Percentiles rank a stretch among this genome's conserved stretches.
Conservation (phyloP, 23 red algal genomes). For the Gracilaria gracilis region DNA sequence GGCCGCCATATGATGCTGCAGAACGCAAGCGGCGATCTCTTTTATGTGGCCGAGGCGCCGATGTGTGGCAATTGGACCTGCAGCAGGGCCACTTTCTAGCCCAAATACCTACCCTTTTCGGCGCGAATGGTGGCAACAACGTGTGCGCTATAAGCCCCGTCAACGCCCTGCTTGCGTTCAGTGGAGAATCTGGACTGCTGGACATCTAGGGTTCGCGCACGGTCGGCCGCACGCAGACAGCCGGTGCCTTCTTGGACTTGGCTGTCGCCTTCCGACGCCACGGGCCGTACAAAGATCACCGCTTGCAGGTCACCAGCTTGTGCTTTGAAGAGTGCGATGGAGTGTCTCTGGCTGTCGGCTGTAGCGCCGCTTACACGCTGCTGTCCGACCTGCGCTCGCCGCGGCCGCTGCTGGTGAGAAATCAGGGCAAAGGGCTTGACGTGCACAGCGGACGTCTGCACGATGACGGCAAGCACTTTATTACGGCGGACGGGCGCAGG, state of each 20-base stretch:
- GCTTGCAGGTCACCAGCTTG: slow-evolving; percentile 62
- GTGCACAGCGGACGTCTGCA: slow-evolving; percentile 75
- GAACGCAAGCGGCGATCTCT: slow-evolving; percentile 75
- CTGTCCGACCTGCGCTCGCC: slow-evolving; percentile 89
- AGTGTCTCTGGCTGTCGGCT: slow-evolving; percentile 72
- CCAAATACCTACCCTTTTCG: slow-evolving; percentile 65
- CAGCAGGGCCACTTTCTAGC: slow-evolving; percentile 92
- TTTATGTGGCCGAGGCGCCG: slow-evolving; percentile 71
- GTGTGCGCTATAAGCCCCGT: slow-evolving; percentile 73
- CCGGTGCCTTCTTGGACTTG: slow-evolving; percentile 52
- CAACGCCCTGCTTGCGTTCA: slow-evolving; percentile 74
- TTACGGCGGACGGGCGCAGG: slow-evolving; percentile 83
- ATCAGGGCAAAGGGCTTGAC: slow-evolving; percentile 83
- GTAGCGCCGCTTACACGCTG: slow-evolving; percentile 62
- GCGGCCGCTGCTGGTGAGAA: slow-evolving; percentile 35
- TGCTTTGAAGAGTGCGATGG: slow-evolving; percentile 83
- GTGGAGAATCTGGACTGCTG: slow-evolving; percentile 75
- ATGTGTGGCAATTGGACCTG: slow-evolving; percentile 91
- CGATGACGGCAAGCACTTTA: slow-evolving; percentile 38
- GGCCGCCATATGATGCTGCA: slow-evolving; percentile 89
- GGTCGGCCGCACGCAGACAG: slow-evolving; percentile 10
- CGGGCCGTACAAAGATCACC: slow-evolving; percentile 2
- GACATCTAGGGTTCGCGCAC: slow-evolving; percentile 90
- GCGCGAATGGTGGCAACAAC: slow-evolving; percentile 71
- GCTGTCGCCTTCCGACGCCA: slow-evolving; percentile 10